phyloP scores from a whole-genome alignment of 1,139 yeast species.

The Sugiyamaella pinicola region DNA sequence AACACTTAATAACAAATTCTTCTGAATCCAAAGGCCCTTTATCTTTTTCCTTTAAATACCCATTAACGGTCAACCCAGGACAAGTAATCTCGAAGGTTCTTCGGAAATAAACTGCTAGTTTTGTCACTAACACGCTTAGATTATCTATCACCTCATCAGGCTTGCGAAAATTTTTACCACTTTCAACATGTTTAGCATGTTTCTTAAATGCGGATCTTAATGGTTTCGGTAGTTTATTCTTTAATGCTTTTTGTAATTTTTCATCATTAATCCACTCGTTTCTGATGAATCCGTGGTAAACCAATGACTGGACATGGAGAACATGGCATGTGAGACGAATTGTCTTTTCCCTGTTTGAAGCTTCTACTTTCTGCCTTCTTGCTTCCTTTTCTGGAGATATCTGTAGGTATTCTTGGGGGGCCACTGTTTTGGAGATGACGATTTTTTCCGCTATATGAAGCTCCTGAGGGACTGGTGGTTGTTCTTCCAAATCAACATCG shows the following conservation, averaged over 20 bases:
- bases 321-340: constrained; percentile 17
- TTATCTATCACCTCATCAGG: constrained; percentile 15
- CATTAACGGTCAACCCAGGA: constrained; percentile 13
- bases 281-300: constrained; percentile 20
- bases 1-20: constrained; percentile 7
- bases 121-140: constrained; percentile 10
- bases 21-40: not conserved
- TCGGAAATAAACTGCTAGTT: constrained; percentile 17
- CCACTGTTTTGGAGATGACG: constrained; percentile 6
- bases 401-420: not conserved
- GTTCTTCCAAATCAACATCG: constrained; percentile 10
- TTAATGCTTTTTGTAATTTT: constrained; percentile 16
- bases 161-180: constrained; percentile 13
- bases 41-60: constrained; percentile 5
- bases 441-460: constrained; percentile 7
- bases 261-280: constrained; percentile 21
- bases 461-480: not conserved
- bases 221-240: constrained; percentile 16
- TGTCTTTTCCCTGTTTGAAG: constrained; percentile 9
- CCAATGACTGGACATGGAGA: constrained; percentile 16
- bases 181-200: constrained; percentile 17
- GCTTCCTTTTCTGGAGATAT: constrained; percentile 11
- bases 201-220: constrained; percentile 17
- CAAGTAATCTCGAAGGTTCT: not conserved
- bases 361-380: constrained; percentile 5